Evolutionary conservation across 1,139 yeast genomes (phyloP), one percentile per base, ranked within the genome.

Genomic region (Candida dubliniensis): DNA sequence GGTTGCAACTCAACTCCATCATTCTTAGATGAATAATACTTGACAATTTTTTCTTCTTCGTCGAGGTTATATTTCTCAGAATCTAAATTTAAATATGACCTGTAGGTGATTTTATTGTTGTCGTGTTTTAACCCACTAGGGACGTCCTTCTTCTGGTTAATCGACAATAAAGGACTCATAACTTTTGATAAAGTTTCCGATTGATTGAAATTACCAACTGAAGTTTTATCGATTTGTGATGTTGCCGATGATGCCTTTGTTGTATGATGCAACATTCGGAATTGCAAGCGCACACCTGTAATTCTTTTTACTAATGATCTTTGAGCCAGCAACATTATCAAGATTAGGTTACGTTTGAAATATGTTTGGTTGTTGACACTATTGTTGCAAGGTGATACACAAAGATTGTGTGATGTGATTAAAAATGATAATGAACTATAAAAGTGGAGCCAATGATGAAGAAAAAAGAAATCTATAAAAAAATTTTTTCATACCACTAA

Each of bases 1-100:
- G 48, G 46, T 9, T 41, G 41, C 35, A 46, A 35, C 24, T 27
- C 25, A 10, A 47, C 43, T 32, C 41, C 45, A 43, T 50, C 53
- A 27, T 33, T 31, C 23, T 38, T 37, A 1, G 52, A 43, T 15
- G 47, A 31, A 35, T 36, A 50, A 34, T 30, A 35, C 15, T 25
- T 32, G 15, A 11, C 18, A 5, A 23, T 30, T 29, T 31, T 42
- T 30, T 37, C 26, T 31, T 30, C 35, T 7, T 35, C 43, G 10
- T 12, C n/a, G 15, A 31, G 12, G n/a, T 27, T 27, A 27, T 42
- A 42, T 7, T 11, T 15, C 4, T 46, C 39, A 11, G 42, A 44
- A 5, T 30, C 15, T n/a, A 41, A 18, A 18, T 44, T 38, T 15
- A 41, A 30, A 32, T 38, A 44, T 6, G 47, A 41, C 12, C 30